These are phyloP conservation scores for Cotoneaster glaucophyllus DNA, from an alignment of 306 rosid genomes.

Conservation along the genomic window DNA sequence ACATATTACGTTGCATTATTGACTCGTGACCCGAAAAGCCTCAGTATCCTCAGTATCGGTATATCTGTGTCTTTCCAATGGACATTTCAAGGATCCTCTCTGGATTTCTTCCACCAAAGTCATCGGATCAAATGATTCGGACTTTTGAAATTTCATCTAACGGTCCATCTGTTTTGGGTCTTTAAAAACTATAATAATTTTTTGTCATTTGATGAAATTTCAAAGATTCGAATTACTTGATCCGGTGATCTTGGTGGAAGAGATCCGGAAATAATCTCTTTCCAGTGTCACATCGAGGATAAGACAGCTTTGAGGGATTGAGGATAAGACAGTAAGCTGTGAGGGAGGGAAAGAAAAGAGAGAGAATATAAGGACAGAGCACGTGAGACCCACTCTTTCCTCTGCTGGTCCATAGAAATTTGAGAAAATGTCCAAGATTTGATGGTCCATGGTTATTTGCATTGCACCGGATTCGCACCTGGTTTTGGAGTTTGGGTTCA, in stretches of 20 bases:
- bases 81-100: no score
- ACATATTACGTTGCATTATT: no score
- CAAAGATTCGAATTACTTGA: accelerated
- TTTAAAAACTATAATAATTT: no score
- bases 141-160: accelerated
- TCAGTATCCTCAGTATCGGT: no score
- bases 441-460: constrained; percentile 10
- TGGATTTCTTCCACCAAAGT: no score
- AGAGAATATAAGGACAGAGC: background rate
- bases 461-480: constrained; percentile 22
- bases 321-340: background rate
- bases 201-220: accelerated
- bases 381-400: constrained; percentile 31
- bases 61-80: no score
- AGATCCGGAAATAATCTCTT: no score
- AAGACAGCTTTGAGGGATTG: background rate
- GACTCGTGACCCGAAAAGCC: background rate
- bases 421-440: background rate
- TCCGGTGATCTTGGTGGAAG: accelerated
- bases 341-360: background rate
- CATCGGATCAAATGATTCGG: no score
- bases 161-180: accelerated
- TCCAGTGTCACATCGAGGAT: background rate
- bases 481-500: constrained; percentile 14
- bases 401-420: constrained; percentile 20